These are phyloP conservation scores for Climacium dendroides DNA, from an alignment of 225 moss, liverwort and hornwort genomes.

Conservation along the genomic window DNA sequence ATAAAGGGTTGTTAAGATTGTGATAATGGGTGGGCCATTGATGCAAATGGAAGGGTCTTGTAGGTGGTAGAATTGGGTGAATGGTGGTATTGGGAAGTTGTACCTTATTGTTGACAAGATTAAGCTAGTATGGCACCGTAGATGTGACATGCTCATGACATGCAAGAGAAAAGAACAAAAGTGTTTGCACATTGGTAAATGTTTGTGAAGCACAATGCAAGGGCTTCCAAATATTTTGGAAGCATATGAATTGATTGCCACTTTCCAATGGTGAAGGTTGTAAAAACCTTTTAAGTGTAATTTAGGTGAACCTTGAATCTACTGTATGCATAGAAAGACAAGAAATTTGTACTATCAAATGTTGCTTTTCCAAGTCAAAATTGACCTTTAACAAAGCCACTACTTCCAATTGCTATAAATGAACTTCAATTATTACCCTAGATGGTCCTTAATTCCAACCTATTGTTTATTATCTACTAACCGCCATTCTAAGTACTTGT, in stretches of 20 bases:
- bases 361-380: neutral
- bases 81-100: too few species aligned
- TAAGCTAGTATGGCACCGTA: too few species aligned
- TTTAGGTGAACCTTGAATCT: neutral
- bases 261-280: neutral
- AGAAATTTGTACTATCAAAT: neutral
- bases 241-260: neutral
- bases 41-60: too few species aligned
- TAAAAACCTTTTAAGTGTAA: accelerated
- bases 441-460: neutral
- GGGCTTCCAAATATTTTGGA: neutral
- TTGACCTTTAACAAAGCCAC: neutral
- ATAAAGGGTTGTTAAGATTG: too few species aligned
- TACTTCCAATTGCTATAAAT: neutral
- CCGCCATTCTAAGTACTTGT: neutral
- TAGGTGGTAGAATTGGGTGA: too few species aligned
- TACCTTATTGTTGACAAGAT: too few species aligned
- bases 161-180: neutral
- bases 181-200: neutral
- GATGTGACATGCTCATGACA: too few species aligned
- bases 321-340: neutral
- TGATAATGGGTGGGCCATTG: too few species aligned
- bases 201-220: neutral
- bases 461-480: neutral
- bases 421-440: neutral